Percentiles rank a stretch among this genome's conserved stretches.
Evolutionary conservation across 2,329 filamentous ascomycete genomes (phyloP).

Genomic region (Trichoderma afroharzianum): DNA sequence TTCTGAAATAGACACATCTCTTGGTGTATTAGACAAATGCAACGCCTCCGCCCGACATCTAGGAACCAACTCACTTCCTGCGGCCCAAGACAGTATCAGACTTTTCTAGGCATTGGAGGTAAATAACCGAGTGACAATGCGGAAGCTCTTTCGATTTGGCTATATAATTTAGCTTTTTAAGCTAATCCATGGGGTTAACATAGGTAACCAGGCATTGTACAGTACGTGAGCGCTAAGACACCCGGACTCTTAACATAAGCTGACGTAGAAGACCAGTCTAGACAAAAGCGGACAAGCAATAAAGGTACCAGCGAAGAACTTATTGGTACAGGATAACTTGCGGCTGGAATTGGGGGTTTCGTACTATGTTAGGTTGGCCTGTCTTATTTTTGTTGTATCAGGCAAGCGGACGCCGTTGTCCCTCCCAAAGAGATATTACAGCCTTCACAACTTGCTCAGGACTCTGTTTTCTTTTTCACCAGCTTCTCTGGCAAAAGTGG

Average conservation of each 20-base stretch:
- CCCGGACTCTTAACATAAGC: not conserved
- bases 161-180: not conserved
- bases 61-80: too few species aligned
- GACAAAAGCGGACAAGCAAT: not conserved
- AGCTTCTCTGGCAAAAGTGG: not conserved
- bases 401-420: not conserved
- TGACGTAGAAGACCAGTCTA: not conserved
- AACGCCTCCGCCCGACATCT: too few species aligned
- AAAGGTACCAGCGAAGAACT: not conserved
- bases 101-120: not conserved
- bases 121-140: not conserved
- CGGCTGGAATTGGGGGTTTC: not conserved
- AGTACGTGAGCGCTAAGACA: not conserved
- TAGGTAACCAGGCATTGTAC: not conserved
- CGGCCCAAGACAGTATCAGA: not conserved
- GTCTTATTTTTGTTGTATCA: not conserved
- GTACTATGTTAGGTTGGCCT: not conserved
- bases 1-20: too few species aligned
- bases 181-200: not conserved
- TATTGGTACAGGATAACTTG: not conserved
- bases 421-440: not conserved
- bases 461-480: not conserved
- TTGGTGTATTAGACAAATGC: too few species aligned
- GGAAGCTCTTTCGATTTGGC: not conserved
- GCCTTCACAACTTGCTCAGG: not conserved